phyloP scores from a whole-genome alignment of 2,329 filamentous ascomycete species.

The Nemania sp. region DNA sequence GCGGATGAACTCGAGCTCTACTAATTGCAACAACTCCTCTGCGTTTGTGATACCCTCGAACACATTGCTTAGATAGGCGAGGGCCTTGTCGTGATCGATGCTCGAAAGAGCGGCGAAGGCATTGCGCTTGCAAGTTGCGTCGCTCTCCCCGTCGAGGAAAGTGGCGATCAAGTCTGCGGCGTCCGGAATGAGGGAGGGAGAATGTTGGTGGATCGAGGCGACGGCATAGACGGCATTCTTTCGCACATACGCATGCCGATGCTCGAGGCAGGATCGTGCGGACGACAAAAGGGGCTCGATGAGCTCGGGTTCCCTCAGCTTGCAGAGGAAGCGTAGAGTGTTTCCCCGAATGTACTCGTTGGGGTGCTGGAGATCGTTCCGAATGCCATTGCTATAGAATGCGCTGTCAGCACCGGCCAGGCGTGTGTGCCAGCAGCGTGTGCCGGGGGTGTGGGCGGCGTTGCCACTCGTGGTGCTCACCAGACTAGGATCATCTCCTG shows the following conservation, averaged over 20 bases:
- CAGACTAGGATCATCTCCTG: slow-evolving; percentile 99
- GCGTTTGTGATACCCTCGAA: slow-evolving; percentile 95
- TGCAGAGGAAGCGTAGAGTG: slow-evolving; percentile 96
- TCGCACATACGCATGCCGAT: slow-evolving; percentile 95
- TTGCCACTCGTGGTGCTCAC: slow-evolving; percentile 53
- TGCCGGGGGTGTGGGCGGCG: not conserved
- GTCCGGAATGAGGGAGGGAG: slow-evolving; percentile 89
- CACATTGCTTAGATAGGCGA: slow-evolving; percentile 83
- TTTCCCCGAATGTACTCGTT: slow-evolving; percentile 99
- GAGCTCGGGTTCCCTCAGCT: slow-evolving; percentile 91
- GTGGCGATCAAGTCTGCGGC: slow-evolving; percentile 87
- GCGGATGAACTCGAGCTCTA: slow-evolving; percentile 94
- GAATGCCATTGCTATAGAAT: slow-evolving; percentile 82
- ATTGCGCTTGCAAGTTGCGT: slow-evolving; percentile 96
- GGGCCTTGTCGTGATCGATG: slow-evolving; percentile 91
- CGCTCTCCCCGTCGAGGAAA: slow-evolving; percentile 89
- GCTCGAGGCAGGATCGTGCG: slow-evolving; percentile 88
- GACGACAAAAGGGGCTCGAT: slow-evolving; percentile 95
- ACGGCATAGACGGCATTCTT: slow-evolving; percentile 98
- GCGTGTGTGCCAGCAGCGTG: not conserved
- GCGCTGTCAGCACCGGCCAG: slow-evolving; percentile 17
- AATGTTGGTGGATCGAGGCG: slow-evolving; percentile 88
- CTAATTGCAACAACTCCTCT: slow-evolving; percentile 89
- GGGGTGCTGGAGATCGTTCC: slow-evolving; percentile 94
- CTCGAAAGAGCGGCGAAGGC: slow-evolving; percentile 89